Percentiles rank a stretch among this genome's conserved stretches.
Evolutionary conservation across 495 filamentous ascomycete genomes (phyloP).

Genomic region (Penicillium desertorum): DNA sequence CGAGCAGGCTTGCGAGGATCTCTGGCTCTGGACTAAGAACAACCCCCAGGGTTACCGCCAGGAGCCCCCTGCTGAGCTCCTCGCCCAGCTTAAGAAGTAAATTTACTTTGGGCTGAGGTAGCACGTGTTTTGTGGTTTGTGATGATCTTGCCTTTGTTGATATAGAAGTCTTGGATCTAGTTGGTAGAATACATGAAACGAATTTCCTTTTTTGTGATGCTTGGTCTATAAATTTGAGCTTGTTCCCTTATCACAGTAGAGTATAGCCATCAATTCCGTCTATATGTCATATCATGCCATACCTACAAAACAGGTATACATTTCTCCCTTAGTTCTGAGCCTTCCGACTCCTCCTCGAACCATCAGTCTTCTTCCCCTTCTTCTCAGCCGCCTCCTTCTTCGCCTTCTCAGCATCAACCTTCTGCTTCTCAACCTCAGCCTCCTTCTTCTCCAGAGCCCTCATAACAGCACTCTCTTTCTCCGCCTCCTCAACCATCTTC

Average conservation of each 20-base stretch:
- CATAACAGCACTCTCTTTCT: conserved; percentile 73
- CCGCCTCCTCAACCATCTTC: conserved; percentile 74
- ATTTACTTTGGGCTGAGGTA: conserved; percentile 4
- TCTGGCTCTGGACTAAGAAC: conserved; percentile 95
- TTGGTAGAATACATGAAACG: conserved; percentile 41
- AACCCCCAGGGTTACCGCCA: conserved; percentile 95
- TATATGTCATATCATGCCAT: conserved; percentile 4
- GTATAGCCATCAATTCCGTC: not conserved
- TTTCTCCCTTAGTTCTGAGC: conserved; percentile 20
- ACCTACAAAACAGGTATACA: not conserved
- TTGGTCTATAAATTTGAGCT: not conserved
- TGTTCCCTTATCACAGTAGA: not conserved
- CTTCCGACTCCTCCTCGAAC: conserved; percentile 49
- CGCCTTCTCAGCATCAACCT: conserved; percentile 42
- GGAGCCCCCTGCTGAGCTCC: conserved; percentile 77
- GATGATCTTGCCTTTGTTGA: conserved; percentile 16
- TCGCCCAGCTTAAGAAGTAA: conserved; percentile 68
- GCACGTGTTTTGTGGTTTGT: not conserved
- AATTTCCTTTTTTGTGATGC: conserved; percentile 41
- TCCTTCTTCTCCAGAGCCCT: conserved; percentile 70
- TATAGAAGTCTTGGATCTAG: conserved; percentile 23
- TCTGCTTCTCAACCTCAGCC: conserved; percentile 50
- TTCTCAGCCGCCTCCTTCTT: conserved; percentile 44
- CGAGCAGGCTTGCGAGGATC: conserved; percentile 88
- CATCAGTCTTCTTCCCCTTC: conserved; percentile 39